Evolutionary conservation across 2,329 filamentous ascomycete genomes (phyloP), one percentile per base, ranked within the genome.

Genomic region (Xylaria sp.): DNA sequence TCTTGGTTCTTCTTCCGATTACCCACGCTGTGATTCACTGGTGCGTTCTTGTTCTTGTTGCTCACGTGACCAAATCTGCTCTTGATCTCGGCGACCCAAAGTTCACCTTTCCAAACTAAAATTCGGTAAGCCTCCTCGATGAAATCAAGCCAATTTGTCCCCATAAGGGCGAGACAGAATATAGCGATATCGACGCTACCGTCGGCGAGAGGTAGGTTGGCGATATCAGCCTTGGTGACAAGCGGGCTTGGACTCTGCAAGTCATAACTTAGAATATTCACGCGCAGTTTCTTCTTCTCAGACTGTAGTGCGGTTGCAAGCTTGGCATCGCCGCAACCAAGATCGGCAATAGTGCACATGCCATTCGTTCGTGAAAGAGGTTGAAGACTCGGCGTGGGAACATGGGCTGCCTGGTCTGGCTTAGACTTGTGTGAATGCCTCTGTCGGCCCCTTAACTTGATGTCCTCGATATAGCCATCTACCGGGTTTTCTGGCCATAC

Each of bases 31-130:
- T 93, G 91, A 72, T 87, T 84, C 60, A 93, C 84, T 57, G 83
- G 78, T 77, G 80, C 71, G 77, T 84, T 42, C 74, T 83, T 78
- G 78, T 77, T 75, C 74, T 77, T 81, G 82, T 78, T 84, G 72
- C 78, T 79, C 2, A 89, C 85, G 53, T 89, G 86, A 3, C 89
- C 90, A 78, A 99, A 98, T 37, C 96, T 92, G 72, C 90, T 93
- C 84, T 98, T 98, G 82, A 99, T 98, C 83, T 99, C 96, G 57
- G 93, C 93, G 60, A 99, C 88, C 96, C 96, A 99, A 63, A 97
- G 90, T 84, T 99, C 96, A 73, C 96, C 96, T 78, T 96, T 95
- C 88, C 94, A 94, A 77, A 93, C 91, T 70, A 99, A 87, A 60
- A 98, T 86, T 63, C 96, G 91, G 84, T 93, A 97, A 16, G 95